phyloP scores from a whole-genome alignment of 1,139 yeast species.

The Yamadazyma friedrichii region DNA sequence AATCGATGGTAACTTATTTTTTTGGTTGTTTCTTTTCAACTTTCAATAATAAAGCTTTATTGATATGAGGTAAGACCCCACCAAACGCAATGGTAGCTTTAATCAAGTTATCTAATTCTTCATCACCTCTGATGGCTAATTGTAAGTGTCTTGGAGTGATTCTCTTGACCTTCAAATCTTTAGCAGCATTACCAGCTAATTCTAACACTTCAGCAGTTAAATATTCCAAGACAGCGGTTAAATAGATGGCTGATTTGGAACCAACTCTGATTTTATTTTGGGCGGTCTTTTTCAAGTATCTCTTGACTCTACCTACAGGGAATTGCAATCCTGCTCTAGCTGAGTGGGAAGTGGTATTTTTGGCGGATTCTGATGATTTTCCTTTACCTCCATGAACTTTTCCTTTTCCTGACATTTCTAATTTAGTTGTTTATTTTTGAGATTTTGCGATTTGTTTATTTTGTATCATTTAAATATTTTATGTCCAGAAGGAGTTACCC shows the following conservation, averaged over 20 bases:
- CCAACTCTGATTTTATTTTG: conserved; percentile 96
- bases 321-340: conserved; percentile 97
- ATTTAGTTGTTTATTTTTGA: conserved; percentile 9
- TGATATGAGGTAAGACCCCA: conserved; percentile 96
- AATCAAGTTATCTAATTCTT: conserved; percentile 92
- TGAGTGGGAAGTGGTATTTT: conserved; percentile 79
- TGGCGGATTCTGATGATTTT: conserved; percentile 71
- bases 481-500: conserved; percentile 2
- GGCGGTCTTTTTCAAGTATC: conserved; percentile 88
- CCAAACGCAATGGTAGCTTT: conserved; percentile 99
- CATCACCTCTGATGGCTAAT: conserved; percentile 98
- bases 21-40: conserved; percentile 80
- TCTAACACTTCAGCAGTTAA: conserved; percentile 98
- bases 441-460: conserved; percentile 9
- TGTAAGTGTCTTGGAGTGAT: conserved; percentile 98
- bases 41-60: conserved; percentile 88
- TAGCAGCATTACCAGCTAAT: conserved; percentile 98
- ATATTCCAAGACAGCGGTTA: conserved; percentile 96
- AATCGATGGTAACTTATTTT: conserved; percentile 14
- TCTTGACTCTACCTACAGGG: conserved; percentile 98
- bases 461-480: conserved; percentile 2
- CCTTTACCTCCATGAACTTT: conserved; percentile 98
- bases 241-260: conserved; percentile 93
- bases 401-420: conserved; percentile 73
- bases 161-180: conserved; percentile 97